These are phyloP conservation scores for Ceratobasidium theobromae DNA, from an alignment of 1,284 basidiomycete genomes.

Conservation along the genomic window DNA sequence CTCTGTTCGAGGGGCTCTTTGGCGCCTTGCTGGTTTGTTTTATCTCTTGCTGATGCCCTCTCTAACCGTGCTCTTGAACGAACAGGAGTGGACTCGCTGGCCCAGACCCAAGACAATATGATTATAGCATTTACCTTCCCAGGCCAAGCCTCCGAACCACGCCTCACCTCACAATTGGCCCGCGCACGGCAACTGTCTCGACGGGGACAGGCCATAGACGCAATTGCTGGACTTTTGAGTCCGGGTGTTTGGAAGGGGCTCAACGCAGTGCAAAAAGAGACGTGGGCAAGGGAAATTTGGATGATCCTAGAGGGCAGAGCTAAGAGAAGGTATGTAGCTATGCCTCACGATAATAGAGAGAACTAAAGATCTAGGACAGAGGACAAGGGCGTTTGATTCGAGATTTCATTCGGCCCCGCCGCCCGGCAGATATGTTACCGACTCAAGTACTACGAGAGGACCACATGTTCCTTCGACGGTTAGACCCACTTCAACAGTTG, in stretches of 20 bases:
- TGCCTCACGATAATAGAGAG: constrained; percentile 32
- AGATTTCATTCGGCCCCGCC: constrained; percentile 55
- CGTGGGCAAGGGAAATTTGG: constrained; percentile 76
- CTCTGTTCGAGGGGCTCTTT: constrained; percentile 68
- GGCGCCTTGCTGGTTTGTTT: constrained; percentile 63
- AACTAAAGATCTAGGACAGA: constrained; percentile 43
- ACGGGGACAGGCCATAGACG: constrained; percentile 63
- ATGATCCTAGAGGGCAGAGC: constrained; percentile 66
- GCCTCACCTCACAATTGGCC: constrained; percentile 5
- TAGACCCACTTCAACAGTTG: constrained; percentile 2
- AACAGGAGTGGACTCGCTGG: constrained; percentile 65
- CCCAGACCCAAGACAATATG: constrained; percentile 65
- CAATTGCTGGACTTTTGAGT: constrained; percentile 63
- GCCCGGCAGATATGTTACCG: constrained; percentile 31
- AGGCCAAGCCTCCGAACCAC: constrained; percentile 46
- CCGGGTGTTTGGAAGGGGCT: constrained; percentile 69
- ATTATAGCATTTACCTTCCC: constrained; percentile 64
- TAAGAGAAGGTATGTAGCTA: constrained; percentile 59
- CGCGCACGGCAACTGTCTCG: constrained; percentile 56
- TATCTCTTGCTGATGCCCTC: background rate
- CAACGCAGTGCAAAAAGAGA: constrained; percentile 57
- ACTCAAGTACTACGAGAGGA: constrained; percentile 28
- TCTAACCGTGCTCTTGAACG: background rate
- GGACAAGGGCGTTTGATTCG: constrained; percentile 64
- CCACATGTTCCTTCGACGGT: constrained; percentile 29